These are phyloP conservation scores for Aspergillus olivimuriae DNA, from an alignment of 495 filamentous ascomycete species.

Conservation along the genomic window DNA sequence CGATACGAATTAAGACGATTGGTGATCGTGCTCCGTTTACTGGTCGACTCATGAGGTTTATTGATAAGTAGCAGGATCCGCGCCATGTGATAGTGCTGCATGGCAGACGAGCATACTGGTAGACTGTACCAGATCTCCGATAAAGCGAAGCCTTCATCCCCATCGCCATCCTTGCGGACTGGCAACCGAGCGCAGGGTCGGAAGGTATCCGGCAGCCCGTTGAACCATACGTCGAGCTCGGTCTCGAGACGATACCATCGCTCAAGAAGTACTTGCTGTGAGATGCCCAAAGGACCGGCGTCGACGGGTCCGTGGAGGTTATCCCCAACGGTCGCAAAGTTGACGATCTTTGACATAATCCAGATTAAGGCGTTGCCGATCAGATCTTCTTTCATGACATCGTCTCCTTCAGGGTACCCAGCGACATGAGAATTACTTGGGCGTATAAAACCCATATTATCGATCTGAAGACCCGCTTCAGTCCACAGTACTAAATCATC, in stretches of 20 bases:
- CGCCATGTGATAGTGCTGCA: constrained; percentile 62
- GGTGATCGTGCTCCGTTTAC: constrained; percentile 42
- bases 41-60: constrained; percentile 53
- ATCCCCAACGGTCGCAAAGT: constrained; percentile 51
- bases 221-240: constrained; percentile 54
- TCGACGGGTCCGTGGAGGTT: constrained; percentile 33
- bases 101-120: constrained; percentile 56
- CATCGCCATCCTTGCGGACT: constrained; percentile 15
- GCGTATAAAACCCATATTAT: constrained; percentile 46
- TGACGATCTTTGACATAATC: constrained; percentile 57
- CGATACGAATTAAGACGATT: constrained; percentile 48
- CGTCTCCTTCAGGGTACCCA: constrained; percentile 42
- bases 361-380: constrained; percentile 58
- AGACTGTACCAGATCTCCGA: constrained; percentile 58
- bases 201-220: constrained; percentile 52
- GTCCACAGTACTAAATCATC: constrained; percentile 56
- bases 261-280: constrained; percentile 48
- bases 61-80: constrained; percentile 56
- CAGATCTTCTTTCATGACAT: constrained; percentile 53
- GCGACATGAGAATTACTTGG: constrained; percentile 43
- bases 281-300: constrained; percentile 38
- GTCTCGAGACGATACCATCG: constrained; percentile 49
- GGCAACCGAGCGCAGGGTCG: constrained; percentile 41
- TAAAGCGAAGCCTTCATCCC: constrained; percentile 32
- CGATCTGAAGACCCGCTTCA: constrained; percentile 53